Percentiles rank a stretch among this genome's conserved stretches.
Evolutionary conservation across 495 filamentous ascomycete species (phyloP).

Genomic region (Hypoxylon trugodes): DNA sequence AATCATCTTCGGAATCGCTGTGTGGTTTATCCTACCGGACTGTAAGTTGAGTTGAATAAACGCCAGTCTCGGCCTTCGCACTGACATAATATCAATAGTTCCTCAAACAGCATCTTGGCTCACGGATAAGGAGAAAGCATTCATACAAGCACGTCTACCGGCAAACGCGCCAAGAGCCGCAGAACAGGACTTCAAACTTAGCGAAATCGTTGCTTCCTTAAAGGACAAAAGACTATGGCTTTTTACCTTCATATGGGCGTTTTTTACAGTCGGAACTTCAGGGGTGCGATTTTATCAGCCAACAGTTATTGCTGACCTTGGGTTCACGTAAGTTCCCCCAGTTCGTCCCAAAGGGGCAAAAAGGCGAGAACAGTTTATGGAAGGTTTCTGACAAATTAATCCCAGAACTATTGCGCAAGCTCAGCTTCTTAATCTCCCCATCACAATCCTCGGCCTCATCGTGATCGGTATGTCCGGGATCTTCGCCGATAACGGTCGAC

Average conservation of each 20-base stretch:
- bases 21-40: constrained; percentile 52
- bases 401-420: constrained; percentile 49
- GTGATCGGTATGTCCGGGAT: constrained; percentile 50
- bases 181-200: constrained; percentile 50
- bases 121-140: constrained; percentile 51
- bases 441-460: constrained; percentile 48
- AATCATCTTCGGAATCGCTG: constrained; percentile 44
- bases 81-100: constrained; percentile 40
- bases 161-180: constrained; percentile 48
- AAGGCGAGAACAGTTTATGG: not conserved
- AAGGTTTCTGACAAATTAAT: constrained; percentile 2
- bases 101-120: constrained; percentile 52
- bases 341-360: not conserved
- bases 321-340: constrained; percentile 46
- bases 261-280: constrained; percentile 54
- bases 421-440: constrained; percentile 52
- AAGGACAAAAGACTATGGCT: constrained; percentile 49
- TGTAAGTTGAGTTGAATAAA: constrained; percentile 36
- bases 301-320: constrained; percentile 55
- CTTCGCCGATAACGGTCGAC: constrained; percentile 51
- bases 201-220: constrained; percentile 44
- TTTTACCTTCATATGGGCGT: constrained; percentile 52
- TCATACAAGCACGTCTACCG: constrained; percentile 54
- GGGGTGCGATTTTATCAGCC: constrained; percentile 55
- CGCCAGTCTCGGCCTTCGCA: not conserved